These are phyloP conservation scores for Eragrostis nindensis DNA, from an alignment of 176 grass and related monocot species.

Conservation along the genomic window DNA sequence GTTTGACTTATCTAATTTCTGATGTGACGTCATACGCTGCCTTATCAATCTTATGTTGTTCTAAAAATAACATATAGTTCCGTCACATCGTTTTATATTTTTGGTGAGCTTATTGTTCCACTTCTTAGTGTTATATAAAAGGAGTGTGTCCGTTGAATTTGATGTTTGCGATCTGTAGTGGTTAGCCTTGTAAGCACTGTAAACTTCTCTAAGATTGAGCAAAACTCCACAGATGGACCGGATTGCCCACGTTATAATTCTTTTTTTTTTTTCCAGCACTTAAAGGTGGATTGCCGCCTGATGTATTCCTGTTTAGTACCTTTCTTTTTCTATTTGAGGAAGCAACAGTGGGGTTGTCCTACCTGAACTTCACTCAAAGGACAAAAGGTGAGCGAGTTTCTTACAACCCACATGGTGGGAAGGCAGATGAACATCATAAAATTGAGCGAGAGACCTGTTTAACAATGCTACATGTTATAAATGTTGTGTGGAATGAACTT, in stretches of 20 bases:
- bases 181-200: neutral
- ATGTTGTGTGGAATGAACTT: neutral
- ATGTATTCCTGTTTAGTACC: constrained; percentile 3
- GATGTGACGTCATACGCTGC: constrained; percentile 6
- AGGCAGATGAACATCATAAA: neutral
- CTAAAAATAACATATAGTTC: neutral
- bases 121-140: neutral
- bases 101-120: neutral
- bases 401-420: neutral
- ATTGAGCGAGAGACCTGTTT: neutral
- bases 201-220: neutral
- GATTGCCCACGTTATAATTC: no score
- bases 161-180: neutral
- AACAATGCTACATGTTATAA: constrained; percentile 20
- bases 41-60: constrained; percentile 3
- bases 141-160: neutral
- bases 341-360: neutral
- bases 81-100: constrained; percentile 4
- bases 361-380: neutral
- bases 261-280: no score
- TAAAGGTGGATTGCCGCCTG: neutral
- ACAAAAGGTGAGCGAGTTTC: neutral
- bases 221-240: neutral
- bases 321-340: neutral
- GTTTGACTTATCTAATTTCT: constrained; percentile 11